Evolutionary conservation across 73 alveolate genomes (phyloP).

Genomic region (Uronychia binucleata): DNA sequence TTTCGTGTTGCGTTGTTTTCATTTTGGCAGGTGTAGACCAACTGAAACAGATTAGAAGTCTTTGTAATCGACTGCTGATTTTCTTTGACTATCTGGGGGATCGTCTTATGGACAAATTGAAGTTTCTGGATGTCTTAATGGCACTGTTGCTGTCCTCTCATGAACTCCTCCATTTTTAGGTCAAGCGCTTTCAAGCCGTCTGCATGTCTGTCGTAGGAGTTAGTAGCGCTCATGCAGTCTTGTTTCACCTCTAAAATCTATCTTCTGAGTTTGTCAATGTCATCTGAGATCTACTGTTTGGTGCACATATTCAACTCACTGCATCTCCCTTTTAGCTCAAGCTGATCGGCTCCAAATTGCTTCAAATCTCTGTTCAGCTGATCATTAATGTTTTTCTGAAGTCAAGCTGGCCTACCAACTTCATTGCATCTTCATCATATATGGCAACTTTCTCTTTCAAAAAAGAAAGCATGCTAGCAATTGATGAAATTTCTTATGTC

Average conservation of each 20-base stretch:
- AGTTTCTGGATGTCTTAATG: background rate
- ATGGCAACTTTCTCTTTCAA: background rate
- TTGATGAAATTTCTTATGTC: background rate
- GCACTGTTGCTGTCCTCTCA: background rate
- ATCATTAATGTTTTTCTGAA: background rate
- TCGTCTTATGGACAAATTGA: background rate
- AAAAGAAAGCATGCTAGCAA: background rate
- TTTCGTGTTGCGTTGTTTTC: background rate
- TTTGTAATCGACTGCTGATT: background rate
- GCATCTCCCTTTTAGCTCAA: background rate
- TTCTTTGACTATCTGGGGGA: background rate
- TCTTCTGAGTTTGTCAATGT: background rate
- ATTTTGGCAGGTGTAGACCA: background rate
- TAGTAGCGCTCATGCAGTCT: background rate
- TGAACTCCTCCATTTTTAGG: background rate
- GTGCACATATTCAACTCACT: background rate
- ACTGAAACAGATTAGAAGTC: background rate
- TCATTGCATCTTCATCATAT: background rate
- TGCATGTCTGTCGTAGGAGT: background rate
- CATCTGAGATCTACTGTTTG: background rate
- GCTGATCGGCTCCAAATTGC: background rate
- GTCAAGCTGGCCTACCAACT: background rate
- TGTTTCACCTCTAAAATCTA: background rate
- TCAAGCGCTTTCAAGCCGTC: background rate
- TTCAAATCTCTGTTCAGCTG: background rate